These are phyloP conservation scores for Hanseniaspora sp. DNA, from an alignment of 1,139 yeast genomes.

Conservation along the genomic window DNA sequence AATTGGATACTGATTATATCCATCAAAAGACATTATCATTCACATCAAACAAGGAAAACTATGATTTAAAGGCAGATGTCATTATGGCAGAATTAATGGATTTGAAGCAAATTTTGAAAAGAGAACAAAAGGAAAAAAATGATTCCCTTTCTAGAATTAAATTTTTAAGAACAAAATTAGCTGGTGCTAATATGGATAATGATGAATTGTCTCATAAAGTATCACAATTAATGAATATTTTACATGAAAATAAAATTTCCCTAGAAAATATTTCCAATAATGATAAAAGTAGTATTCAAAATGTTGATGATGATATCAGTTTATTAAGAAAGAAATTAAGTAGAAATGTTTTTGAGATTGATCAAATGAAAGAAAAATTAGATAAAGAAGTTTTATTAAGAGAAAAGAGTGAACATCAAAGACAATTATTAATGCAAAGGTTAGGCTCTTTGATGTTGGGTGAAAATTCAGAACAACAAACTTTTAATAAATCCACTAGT, in stretches of 20 bases:
- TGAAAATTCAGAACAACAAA: not conserved
- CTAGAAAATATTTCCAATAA: not conserved
- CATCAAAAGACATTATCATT: constrained; percentile 22
- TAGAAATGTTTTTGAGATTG: constrained; percentile 26
- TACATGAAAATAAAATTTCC: constrained; percentile 23
- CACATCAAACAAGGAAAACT: not conserved
- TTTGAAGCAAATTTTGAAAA: constrained; percentile 29
- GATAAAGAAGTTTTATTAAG: constrained; percentile 25
- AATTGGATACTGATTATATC: constrained; percentile 24
- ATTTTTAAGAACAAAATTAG: constrained; percentile 45
- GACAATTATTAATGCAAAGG: constrained; percentile 22
- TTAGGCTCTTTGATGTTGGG: constrained; percentile 26
- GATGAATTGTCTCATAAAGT: constrained; percentile 37
- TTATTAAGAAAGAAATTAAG: constrained; percentile 21
- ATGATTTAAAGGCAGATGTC: constrained; percentile 11
- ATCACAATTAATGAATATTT: constrained; percentile 29
- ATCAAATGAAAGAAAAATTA: constrained; percentile 33
- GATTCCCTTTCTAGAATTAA: constrained; percentile 48
- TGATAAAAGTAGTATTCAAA: constrained; percentile 17
- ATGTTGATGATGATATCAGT: constrained; percentile 29
- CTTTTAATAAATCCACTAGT: not conserved
- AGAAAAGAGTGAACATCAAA: constrained; percentile 28
- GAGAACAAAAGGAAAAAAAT: constrained; percentile 43
- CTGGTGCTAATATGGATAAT: constrained; percentile 44
- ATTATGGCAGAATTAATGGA: constrained; percentile 11